These are phyloP conservation scores for Rhodotorula diobovata DNA, from an alignment of 768 basidiomycete genomes.

Conservation along the genomic window DNA sequence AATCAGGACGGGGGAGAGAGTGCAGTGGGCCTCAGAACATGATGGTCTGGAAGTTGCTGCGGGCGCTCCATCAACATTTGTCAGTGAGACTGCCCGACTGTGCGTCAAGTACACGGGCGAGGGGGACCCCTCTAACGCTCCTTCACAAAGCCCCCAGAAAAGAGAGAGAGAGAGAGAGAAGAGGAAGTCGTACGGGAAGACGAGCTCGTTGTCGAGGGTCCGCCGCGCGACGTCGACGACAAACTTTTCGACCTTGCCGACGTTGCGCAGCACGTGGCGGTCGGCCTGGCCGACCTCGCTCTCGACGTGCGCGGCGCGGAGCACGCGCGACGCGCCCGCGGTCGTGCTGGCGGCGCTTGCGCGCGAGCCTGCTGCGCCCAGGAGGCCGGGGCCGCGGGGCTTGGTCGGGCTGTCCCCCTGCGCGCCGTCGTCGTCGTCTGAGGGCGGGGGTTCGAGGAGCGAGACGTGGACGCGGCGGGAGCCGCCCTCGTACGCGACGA, in stretches of 20 bases:
- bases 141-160: not conserved
- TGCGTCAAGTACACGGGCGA: no score
- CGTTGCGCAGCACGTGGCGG: slow-evolving; percentile 91
- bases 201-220: slow-evolving; percentile 60
- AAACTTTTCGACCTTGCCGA: slow-evolving; percentile 87
- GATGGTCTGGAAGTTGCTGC: not conserved
- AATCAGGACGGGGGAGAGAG: not conserved
- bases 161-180: not conserved
- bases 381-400: not conserved
- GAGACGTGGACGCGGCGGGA: slow-evolving; percentile 77
- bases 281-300: slow-evolving; percentile 94
- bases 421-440: not conserved
- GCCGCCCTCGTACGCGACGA: slow-evolving; percentile 84
- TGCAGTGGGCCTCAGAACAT: not conserved
- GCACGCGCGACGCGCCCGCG: slow-evolving; percentile 53
- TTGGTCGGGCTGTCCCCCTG: not conserved
- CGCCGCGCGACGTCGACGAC: slow-evolving; percentile 92
- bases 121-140: no score
- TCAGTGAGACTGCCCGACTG: not conserved
- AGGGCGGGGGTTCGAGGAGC: slow-evolving; percentile 55
- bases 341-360: not conserved
- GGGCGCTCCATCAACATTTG: not conserved
- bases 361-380: not conserved
- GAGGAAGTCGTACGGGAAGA: slow-evolving; percentile 13
- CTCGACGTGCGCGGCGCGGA: slow-evolving; percentile 80